A percentile compares a stretch with the other conserved stretches of the same genome.
Evolutionary conservation across 768 basidiomycete species (phyloP).

Genomic region (Royoungia palumana): DNA sequence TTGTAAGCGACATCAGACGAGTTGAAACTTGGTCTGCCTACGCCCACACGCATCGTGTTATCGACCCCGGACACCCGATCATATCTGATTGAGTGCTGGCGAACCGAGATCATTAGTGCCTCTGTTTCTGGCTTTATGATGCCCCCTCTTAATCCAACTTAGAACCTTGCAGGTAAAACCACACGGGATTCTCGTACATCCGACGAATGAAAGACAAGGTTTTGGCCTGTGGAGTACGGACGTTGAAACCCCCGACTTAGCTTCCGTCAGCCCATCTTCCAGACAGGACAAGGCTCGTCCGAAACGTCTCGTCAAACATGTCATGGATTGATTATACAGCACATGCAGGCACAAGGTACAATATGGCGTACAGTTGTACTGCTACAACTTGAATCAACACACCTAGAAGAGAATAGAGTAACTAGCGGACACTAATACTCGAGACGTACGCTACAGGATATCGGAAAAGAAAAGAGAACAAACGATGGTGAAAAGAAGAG

Average conservation of each 20-base stretch:
- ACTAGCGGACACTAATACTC: neutral
- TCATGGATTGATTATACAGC: constrained; percentile 4
- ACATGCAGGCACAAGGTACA: neutral
- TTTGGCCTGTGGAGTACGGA: neutral
- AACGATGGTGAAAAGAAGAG: neutral
- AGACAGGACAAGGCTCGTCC: no score
- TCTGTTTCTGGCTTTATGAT: neutral
- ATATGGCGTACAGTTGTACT: constrained; percentile 4
- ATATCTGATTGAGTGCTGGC: no score
- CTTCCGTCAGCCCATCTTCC: no score
- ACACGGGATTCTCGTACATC: constrained; percentile 8
- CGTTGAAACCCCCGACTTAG: neutral
- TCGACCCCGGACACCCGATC: no score
- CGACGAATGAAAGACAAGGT: neutral
- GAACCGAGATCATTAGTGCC: no score
- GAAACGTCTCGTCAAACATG: neutral
- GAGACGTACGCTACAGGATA: constrained; percentile 17
- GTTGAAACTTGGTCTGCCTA: no score
- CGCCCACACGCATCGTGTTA: no score
- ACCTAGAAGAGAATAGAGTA: constrained; percentile 10
- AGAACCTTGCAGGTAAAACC: no score
- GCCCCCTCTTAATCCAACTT: neutral
- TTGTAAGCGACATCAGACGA: no score
- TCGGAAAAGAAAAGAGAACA: constrained; percentile 1
- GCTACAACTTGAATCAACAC: no score